These are phyloP conservation scores for Cryptococcus sp. DNA, from an alignment of 1,284 basidiomycete genomes.

Conservation along the genomic window DNA sequence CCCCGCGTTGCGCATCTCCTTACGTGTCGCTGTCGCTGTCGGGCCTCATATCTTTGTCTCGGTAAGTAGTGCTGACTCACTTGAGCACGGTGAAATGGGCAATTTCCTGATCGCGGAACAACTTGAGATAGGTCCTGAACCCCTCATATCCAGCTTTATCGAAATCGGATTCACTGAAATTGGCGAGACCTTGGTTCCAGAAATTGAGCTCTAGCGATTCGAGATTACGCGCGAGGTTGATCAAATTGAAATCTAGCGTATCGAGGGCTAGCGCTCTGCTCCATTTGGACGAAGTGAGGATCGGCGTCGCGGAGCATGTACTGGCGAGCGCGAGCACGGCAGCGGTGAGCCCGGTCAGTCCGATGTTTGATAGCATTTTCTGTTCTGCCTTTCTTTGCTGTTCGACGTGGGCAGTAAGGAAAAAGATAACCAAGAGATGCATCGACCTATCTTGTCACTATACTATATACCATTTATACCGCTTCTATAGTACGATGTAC, in stretches of 20 bases:
- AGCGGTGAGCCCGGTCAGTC: conserved; percentile 3
- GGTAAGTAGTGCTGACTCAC: conserved; percentile 12
- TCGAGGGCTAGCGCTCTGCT: conserved; percentile 2
- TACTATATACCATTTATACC: no score
- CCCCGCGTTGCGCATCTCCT: neutral
- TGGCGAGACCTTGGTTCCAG: conserved; percentile 24
- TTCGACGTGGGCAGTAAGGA: neutral
- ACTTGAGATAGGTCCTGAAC: conserved; percentile 13
- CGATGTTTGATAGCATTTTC: neutral
- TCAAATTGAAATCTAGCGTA: conserved; percentile 19
- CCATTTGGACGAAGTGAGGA: conserved; percentile 11
- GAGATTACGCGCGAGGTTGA: conserved; percentile 26
- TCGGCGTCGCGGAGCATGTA: conserved; percentile 8
- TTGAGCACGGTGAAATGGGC: conserved; percentile 28
- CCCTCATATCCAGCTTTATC: conserved; percentile 18
- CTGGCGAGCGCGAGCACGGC: conserved; percentile 4
- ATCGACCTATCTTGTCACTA: no score
- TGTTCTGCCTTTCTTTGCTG: neutral
- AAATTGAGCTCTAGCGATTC: conserved; percentile 23
- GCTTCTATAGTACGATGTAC: no score
- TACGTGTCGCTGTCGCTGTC: neutral
- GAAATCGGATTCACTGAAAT: conserved; percentile 24
- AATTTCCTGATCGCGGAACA: conserved; percentile 26
- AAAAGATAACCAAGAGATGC: neutral
- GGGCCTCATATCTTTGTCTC: neutral